Evolutionary conservation across 768 basidiomycete species (phyloP), one percentile per base, ranked within the genome.

Genomic region (Lenzites betulinus): DNA sequence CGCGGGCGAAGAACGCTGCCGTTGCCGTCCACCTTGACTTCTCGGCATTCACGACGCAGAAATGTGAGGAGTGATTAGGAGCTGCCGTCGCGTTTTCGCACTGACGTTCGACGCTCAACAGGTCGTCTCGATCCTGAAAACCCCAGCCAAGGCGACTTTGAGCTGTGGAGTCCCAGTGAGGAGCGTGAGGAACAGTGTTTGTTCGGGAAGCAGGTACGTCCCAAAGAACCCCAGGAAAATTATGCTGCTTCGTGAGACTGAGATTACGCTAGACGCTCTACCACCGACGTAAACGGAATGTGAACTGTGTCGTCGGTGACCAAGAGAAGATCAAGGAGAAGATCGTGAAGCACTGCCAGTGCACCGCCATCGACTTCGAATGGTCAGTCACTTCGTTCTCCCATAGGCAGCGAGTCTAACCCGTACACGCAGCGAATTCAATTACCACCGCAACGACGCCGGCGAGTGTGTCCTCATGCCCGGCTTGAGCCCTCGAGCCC

Each of bases 121-220:
- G 95, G 95, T 73, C 75, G 79, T 1, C 75, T 95, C 47, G 83
- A 81, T 60, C 51, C 82, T 5, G 82, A 93, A 1, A 76, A 97
- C 67, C 88, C 95, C 7, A 81, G 80, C 18, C 77, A 88, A 39
- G 95, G 98, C 69, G 97, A 99, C 75, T 98, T 98, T 70, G 95
- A 98, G 71, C 76, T 97, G 1, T 98, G 97, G 97, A 94, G 90
- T 70, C 97, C 96, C 0, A 92, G 91, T 59, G 90, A 95, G 69
- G 87, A 87, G 47, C 85, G 97, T n/a, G 77, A 82, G 35, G 95
- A 98, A 69, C 78, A 78, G 8, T 99, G 97, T 74, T 76, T 98
- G 26, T 99, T 98, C 65, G 97, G 97, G 22, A 83, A 90, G 59
- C 91, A 93, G 83, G 93, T 92, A 13, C 36, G 26, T 18, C 20